Evolutionary conservation across 108 stramenopile genomes (phyloP).

Genomic region (Pelagomonas calceolata): DNA sequence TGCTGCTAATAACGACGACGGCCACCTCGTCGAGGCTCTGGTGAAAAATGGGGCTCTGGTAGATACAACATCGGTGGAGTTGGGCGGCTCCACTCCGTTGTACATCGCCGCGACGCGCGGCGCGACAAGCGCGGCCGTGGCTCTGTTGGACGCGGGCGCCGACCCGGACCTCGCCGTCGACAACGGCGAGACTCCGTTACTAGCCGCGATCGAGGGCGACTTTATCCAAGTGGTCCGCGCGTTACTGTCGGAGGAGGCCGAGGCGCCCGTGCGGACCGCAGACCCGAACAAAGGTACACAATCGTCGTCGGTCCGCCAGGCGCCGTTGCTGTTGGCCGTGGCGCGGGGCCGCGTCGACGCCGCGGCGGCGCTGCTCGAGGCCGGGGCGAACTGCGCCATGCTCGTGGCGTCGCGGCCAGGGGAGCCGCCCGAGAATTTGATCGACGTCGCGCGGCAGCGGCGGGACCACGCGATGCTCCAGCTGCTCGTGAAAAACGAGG

Average conservation of each 20-base stretch:
- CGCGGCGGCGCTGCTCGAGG: neutral
- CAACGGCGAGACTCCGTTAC: neutral
- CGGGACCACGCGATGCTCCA: neutral
- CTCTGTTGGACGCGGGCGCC: neutral
- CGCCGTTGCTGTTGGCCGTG: neutral
- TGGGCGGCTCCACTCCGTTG: neutral
- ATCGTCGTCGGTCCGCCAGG: neutral
- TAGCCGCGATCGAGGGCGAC: neutral
- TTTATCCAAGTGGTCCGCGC: neutral
- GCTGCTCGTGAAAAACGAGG: neutral
- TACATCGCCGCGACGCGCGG: neutral
- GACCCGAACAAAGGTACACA: neutral
- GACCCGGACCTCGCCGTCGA: neutral
- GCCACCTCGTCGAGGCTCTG: neutral
- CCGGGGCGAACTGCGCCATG: neutral
- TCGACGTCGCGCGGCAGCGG: neutral
- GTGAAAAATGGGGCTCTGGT: neutral
- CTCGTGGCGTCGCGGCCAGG: neutral
- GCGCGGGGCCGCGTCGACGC: neutral
- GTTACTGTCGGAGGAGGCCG: neutral
- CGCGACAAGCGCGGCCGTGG: neutral
- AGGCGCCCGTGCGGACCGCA: neutral
- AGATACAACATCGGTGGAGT: neutral
- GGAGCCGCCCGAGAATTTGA: neutral
- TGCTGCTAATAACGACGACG: neutral